phyloP scores from a whole-genome alignment of 257 asterid species.

The Fraxinus excelsior region DNA sequence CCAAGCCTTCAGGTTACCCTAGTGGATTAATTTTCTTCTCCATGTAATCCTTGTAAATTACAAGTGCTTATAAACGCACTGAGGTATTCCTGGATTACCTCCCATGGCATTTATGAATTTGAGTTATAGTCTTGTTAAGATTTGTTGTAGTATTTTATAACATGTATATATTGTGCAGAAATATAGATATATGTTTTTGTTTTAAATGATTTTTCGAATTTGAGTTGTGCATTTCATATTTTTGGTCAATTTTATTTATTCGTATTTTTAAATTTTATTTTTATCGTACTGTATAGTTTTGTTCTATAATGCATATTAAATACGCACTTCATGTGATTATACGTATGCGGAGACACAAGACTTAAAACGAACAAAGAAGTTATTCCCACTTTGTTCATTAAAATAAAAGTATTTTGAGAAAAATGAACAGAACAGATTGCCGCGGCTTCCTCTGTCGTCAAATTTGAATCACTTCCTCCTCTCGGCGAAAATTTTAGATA shows the following conservation, averaged over 20 bases:
- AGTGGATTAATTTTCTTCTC: neutral
- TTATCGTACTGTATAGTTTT: no score
- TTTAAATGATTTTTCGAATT: neutral
- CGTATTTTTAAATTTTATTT: no score
- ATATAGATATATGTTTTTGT: neutral
- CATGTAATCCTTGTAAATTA: neutral
- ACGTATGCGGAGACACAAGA: no score
- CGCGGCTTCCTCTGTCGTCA: no score
- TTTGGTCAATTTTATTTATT: neutral
- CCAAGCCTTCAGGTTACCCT: neutral
- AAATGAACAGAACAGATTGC: no score
- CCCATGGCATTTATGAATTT: neutral
- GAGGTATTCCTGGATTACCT: neutral
- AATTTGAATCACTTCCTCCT: no score
- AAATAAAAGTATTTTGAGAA: no score
- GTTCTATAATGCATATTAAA: neutral
- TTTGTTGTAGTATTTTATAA: neutral
- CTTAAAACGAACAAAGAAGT: no score
- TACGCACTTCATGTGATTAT: no score
- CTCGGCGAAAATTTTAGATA: no score
- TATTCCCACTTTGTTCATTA: no score
- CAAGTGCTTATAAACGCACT: neutral
- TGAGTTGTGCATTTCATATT: neutral
- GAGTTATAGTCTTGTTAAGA: neutral
- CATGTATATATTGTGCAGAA: neutral